Percentiles rank a stretch among this genome's conserved stretches.
Evolutionary conservation across 2,329 filamentous ascomycete species (phyloP).

Genomic region (Neofusicoccum laricinum): DNA sequence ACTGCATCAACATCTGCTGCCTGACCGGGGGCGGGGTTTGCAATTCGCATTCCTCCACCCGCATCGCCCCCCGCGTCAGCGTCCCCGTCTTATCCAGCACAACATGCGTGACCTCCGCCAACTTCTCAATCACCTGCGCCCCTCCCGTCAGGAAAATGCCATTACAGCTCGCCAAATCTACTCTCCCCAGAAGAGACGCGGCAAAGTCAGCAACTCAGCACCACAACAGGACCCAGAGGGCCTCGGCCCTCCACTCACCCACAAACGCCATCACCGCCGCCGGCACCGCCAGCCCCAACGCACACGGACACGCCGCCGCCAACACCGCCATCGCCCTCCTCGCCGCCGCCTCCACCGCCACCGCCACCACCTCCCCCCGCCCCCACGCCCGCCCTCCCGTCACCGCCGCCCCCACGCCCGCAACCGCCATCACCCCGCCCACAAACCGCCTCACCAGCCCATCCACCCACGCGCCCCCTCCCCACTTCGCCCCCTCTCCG

Average conservation of each 20-base stretch:
- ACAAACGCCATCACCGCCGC: conserved; percentile 21
- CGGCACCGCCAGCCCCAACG: conserved; percentile 20
- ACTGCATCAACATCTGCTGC: not conserved
- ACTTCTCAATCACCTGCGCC: conserved; percentile 17
- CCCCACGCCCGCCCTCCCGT: not conserved
- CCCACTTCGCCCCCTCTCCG: not conserved
- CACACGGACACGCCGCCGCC: conserved; percentile 21
- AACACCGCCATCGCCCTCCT: conserved; percentile 18
- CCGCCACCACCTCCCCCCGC: fast-evolving
- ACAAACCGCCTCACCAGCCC: not conserved
- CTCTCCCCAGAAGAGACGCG: too few species aligned
- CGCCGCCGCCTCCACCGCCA: conserved; percentile 1
- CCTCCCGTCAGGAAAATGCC: conserved; percentile 20
- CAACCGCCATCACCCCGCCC: not conserved
- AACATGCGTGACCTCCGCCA: conserved; percentile 17
- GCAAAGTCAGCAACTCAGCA: not conserved
- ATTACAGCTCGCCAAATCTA: conserved; percentile 18
- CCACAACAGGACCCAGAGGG: too few species aligned
- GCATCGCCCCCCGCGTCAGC: conserved; percentile 18
- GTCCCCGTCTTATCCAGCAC: conserved; percentile 24
- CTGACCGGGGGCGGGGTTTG: not conserved
- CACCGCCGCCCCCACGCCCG: not conserved
- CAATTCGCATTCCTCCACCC: not conserved
- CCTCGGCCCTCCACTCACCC: not conserved
- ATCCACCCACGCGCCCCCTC: not conserved